Base-by-base conservation (phyloP, 2,329 filamentous ascomycete species). In the Pestalotiopsis sp. region DNA sequence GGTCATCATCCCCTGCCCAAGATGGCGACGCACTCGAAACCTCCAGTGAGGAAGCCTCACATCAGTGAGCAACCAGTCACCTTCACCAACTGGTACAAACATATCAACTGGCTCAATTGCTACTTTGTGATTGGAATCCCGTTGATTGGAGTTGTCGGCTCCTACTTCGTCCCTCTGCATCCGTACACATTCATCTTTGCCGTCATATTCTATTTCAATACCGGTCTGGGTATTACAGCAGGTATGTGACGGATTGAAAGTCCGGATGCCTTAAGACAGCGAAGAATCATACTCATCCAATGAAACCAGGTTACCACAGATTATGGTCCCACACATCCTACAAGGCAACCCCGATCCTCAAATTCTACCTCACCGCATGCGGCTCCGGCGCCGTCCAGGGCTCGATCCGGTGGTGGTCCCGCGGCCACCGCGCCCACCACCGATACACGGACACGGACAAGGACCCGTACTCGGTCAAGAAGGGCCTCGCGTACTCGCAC, bases 371-470 rank as follows among this genome's bases (percentile, higher is more conserved):
- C 71, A 93, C 93, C 70, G 91, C 91, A 63, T 89, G 93, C 71
- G 93, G 93, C 69, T 92, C 92, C 76, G 93, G 93, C 82, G 92
- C 93, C 73, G 92, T 68, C 68, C 89, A 97, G 80, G 93, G 93
- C 68, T 96, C 93, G 60, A 92, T 95, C 78, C 87, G 93, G 81
- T 97, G 93, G 93, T 97, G 93, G 94, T 90, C 93, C 70, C 90
- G 92, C 76, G 93, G 92, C 78, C 94, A 97, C 84, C 91, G 94
- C 74, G 92, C 93, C 76, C 93, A 97, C 81, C 93, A 97, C 86
- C 89, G 94, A 76, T 97, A 96, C 81, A 97, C 94, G 84, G 94
- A 97, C 79, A 97, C 93, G 77, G 92, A 95, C 49, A 96, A 96
- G 86, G 93, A 97, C 75, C 94, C 93, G 64, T 97, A 97, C 86